Conservation (phyloP, 2,329 filamentous ascomycete species). For the Pseudopithomyces maydicus region DNA sequence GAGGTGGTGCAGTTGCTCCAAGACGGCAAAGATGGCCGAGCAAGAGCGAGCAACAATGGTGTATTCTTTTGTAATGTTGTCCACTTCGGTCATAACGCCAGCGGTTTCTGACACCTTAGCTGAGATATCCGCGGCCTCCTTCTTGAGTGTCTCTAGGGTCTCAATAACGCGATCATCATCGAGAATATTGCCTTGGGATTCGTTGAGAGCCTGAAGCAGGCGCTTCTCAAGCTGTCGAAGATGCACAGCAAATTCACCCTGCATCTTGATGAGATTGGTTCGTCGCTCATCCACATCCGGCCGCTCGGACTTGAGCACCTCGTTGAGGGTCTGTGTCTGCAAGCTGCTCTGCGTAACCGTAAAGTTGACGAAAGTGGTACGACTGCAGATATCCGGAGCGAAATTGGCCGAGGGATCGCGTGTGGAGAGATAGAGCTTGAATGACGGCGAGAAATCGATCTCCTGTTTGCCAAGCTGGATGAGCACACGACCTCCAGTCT, state of each 20-base stretch:
- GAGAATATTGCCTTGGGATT: conserved; percentile 95
- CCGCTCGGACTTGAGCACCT: conserved; percentile 95
- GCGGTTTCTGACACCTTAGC: conserved; percentile 96
- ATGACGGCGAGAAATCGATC: conserved; percentile 97
- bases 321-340: conserved; percentile 95
- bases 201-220: conserved; percentile 91
- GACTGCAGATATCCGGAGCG: conserved; percentile 94
- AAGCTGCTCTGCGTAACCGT: conserved; percentile 98
- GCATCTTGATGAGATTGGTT: conserved; percentile 96
- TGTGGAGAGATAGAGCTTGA: conserved; percentile 93
- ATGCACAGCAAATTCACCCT: conserved; percentile 99
- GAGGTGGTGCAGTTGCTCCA: conserved; percentile 96
- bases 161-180: conserved; percentile 99
- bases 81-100: conserved; percentile 97
- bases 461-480: conserved; percentile 99
- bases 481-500: conserved; percentile 94
- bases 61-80: conserved; percentile 94
- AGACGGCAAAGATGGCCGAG: conserved; percentile 94
- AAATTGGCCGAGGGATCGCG: conserved; percentile 95
- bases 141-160: conserved; percentile 96
- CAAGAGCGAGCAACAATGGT: conserved; percentile 91
- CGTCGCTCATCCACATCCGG: conserved; percentile 96
- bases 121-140: conserved; percentile 94
- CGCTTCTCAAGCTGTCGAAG: conserved; percentile 93
- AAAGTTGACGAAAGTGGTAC: conserved; percentile 99